A percentile compares a stretch with the other conserved stretches of the same genome.
Evolutionary conservation across 1,139 yeast species (phyloP).

Genomic region (Trichomonascaceae sp.): DNA sequence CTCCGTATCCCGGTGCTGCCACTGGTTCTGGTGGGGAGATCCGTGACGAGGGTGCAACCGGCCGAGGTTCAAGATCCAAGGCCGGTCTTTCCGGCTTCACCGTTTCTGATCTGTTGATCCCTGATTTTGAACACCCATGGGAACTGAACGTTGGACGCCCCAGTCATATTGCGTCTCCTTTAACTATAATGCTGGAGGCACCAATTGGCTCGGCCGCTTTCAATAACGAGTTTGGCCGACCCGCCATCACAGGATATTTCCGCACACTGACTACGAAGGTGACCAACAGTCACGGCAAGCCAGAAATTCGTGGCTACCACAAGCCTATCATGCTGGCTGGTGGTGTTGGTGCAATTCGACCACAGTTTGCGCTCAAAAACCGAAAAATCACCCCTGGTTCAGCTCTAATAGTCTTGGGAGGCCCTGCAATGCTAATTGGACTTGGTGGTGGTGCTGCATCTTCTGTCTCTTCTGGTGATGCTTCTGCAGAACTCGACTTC

Average conservation of each 20-base stretch:
- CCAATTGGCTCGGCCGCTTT: constrained; percentile 98
- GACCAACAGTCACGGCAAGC: constrained; percentile 51
- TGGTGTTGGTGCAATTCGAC: constrained; percentile 96
- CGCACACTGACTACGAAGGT: constrained; percentile 88
- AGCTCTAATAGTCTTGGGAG: constrained; percentile 89
- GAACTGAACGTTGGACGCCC: constrained; percentile 87
- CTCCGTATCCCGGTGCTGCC: constrained; percentile 99
- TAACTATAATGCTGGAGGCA: constrained; percentile 95
- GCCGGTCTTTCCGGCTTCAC: constrained; percentile 95
- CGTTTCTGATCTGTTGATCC: constrained; percentile 86
- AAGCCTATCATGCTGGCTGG: constrained; percentile 99
- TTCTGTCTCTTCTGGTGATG: constrained; percentile 90
- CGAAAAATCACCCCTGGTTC: constrained; percentile 89
- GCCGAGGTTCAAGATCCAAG: constrained; percentile 94
- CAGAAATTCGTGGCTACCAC: constrained; percentile 91
- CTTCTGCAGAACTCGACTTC: constrained; percentile 90
- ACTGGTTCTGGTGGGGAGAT: constrained; percentile 99
- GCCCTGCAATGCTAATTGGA: constrained; percentile 98
- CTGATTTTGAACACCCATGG: constrained; percentile 89
- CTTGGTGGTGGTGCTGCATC: constrained; percentile 99
- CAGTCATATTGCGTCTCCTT: constrained; percentile 82
- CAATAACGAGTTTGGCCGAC: constrained; percentile 98
- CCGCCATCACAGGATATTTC: constrained; percentile 94
- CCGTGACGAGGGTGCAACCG: constrained; percentile 99
- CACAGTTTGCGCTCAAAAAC: constrained; percentile 84